Percentiles rank a stretch among this genome's conserved stretches.
Conservation (phyloP, 2,329 filamentous ascomycete species). For the Aspergillus sp. region DNA sequence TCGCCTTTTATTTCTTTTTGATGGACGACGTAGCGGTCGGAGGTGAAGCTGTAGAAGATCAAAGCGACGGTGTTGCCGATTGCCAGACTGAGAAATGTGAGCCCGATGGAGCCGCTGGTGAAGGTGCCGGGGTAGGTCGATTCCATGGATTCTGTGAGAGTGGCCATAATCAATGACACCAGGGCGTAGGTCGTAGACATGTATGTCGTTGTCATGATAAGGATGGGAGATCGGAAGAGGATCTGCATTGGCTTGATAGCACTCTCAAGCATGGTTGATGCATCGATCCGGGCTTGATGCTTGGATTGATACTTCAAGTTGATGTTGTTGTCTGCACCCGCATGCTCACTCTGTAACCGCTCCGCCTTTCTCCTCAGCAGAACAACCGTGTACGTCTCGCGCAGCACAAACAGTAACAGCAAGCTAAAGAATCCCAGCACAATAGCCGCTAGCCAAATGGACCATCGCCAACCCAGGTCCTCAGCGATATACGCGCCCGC, state of each 20-base stretch:
- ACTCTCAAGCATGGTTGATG: background rate
- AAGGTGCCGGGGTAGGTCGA: background rate
- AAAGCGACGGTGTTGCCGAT: background rate
- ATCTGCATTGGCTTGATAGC: background rate
- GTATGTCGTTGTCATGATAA: background rate
- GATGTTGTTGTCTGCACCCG: background rate
- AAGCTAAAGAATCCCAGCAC: background rate
- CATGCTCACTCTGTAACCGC: background rate
- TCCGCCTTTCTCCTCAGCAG: background rate
- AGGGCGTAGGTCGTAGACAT: background rate
- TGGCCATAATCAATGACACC: background rate
- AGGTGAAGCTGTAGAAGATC: conserved; percentile 1
- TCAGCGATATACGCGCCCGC: background rate
- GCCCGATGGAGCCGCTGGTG: background rate
- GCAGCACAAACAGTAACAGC: background rate
- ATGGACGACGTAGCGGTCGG: background rate
- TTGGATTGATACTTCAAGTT: background rate
- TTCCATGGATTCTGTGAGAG: conserved; percentile 2
- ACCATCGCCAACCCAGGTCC: background rate
- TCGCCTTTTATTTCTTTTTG: background rate
- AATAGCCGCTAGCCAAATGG: background rate
- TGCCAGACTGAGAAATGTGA: background rate
- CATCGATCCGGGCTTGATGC: background rate
- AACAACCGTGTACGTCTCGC: background rate
- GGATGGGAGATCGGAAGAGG: background rate